phyloP scores from a whole-genome alignment of 2,329 filamentous ascomycete genomes.

The Venturia oleaginea region DNA sequence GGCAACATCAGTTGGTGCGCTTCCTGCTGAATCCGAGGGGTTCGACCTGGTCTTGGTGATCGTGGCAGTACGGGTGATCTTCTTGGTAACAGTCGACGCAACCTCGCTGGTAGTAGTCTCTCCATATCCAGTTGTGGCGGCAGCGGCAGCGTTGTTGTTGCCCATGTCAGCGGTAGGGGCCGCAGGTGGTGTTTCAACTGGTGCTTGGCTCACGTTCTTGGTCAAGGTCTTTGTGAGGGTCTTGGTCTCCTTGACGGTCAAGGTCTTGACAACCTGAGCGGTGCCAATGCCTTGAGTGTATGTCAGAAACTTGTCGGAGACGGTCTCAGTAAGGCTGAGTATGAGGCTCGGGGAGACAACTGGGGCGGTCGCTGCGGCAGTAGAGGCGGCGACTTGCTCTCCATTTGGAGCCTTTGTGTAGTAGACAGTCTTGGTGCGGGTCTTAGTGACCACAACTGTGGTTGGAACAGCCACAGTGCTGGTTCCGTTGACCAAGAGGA shows the following conservation, averaged over 20 bases:
- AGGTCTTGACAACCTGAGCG: neutral
- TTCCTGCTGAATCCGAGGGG: neutral
- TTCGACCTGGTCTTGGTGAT: neutral
- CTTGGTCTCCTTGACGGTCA: neutral
- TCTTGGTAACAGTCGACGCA: neutral
- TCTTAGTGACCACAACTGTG: neutral
- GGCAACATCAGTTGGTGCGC: neutral
- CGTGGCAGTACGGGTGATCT: neutral
- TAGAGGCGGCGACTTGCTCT: neutral
- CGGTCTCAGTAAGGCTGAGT: conserved; percentile 4
- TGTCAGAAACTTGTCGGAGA: neutral
- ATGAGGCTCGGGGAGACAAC: neutral
- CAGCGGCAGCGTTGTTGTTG: neutral
- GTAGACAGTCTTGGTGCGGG: neutral
- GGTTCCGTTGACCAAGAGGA: conserved; percentile 3
- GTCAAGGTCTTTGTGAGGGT: neutral
- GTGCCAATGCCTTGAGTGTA: conserved; percentile 4
- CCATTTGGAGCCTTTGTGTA: neutral
- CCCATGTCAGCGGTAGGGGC: neutral
- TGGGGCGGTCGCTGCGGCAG: neutral
- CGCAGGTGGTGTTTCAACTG: neutral
- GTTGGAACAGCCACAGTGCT: neutral
- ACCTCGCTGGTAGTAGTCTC: neutral
- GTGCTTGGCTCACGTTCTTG: neutral
- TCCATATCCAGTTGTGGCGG: neutral